phyloP scores from a whole-genome alignment of 192 early-diverging fungal species.

The Backusella tarrabulga region DNA sequence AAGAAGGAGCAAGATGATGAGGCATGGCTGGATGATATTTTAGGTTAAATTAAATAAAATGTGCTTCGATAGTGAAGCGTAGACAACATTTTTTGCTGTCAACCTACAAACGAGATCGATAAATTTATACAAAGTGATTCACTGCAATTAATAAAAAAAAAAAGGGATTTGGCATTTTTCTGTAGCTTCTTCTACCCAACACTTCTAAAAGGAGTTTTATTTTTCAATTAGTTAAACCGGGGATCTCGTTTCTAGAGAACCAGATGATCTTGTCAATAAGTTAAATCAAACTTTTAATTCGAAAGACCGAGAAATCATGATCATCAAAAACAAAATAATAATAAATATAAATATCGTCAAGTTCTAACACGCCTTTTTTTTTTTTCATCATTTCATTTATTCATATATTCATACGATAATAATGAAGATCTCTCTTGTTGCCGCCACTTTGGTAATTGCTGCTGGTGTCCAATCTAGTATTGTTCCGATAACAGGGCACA shows the following conservation, averaged over 20 bases:
- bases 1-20: slow-evolving; percentile 16
- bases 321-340: not conserved
- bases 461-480: not conserved
- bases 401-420: not conserved
- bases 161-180: not conserved
- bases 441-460: not conserved
- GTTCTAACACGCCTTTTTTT: not conserved
- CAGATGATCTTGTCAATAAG: not conserved
- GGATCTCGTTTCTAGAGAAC: not conserved
- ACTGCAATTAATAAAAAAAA: not conserved
- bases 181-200: not conserved
- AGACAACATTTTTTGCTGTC: not conserved
- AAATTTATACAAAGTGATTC: not conserved
- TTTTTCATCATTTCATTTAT: not conserved
- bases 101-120: not conserved
- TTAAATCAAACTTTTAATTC: not conserved
- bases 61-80: not conserved
- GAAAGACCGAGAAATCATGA: not conserved
- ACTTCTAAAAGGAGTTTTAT: not conserved
- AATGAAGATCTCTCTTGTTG: not conserved
- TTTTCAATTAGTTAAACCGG: not conserved
- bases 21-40: slow-evolving; percentile 32
- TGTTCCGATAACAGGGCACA: too few species aligned
- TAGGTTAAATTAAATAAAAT: slow-evolving; percentile 17
- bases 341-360: not conserved